These are phyloP conservation scores for Pichia sp. DNA, from an alignment of 1,139 yeast species.

Conservation along the genomic window DNA sequence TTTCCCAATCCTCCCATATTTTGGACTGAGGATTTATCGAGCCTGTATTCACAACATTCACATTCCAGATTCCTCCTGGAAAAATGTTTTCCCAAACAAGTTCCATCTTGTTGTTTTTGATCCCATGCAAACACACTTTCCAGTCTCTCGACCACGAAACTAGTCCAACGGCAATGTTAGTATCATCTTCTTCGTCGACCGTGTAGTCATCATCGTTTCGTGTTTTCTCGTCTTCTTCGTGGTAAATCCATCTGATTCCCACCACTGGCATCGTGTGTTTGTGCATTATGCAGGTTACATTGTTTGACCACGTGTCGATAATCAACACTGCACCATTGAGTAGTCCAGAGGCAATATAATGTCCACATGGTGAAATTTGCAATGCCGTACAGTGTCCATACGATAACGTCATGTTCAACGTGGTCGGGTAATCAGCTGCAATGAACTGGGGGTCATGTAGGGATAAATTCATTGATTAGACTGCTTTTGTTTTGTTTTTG, in stretches of 20 bases:
- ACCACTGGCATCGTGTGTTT: slow-evolving; percentile 76
- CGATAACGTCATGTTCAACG: slow-evolving; percentile 61
- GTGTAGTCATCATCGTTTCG: background rate
- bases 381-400: slow-evolving; percentile 74
- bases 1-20: slow-evolving; percentile 23
- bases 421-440: slow-evolving; percentile 89
- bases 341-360: slow-evolving; percentile 83
- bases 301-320: slow-evolving; percentile 69
- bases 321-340: slow-evolving; percentile 75
- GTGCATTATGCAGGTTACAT: slow-evolving; percentile 49
- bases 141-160: slow-evolving; percentile 82
- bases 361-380: slow-evolving; percentile 73
- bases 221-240: slow-evolving; percentile 43
- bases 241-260: slow-evolving; percentile 70
- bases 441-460: slow-evolving; percentile 89
- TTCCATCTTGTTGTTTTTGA: slow-evolving; percentile 41
- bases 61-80: slow-evolving; percentile 73
- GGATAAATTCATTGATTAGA: slow-evolving; percentile 63
- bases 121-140: slow-evolving; percentile 80
- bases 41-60: slow-evolving; percentile 45
- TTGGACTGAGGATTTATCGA: background rate
- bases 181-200: background rate
- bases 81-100: slow-evolving; percentile 44
- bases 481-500: background rate
- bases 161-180: slow-evolving; percentile 29